phyloP scores from a whole-genome alignment of 352 stramenopile species.

The Peronospora belbahrii region DNA sequence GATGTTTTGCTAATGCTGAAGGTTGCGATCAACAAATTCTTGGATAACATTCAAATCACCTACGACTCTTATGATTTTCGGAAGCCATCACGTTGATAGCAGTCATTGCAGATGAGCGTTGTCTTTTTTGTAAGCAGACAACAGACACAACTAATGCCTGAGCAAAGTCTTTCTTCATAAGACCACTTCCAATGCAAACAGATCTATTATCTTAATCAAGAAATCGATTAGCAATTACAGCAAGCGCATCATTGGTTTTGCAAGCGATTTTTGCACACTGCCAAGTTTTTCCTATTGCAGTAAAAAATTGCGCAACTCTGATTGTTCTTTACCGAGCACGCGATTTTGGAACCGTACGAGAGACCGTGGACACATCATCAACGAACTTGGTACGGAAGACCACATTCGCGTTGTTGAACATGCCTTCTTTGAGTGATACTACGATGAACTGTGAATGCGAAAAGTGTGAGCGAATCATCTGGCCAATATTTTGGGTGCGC shows the following conservation, averaged over 20 bases:
- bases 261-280: conserved; percentile 3
- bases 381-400: conserved; percentile 99
- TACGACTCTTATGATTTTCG: too few relatives aligned
- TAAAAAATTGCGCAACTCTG: neutral
- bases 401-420: conserved; percentile 99
- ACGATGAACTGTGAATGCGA: conserved; percentile 99
- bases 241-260: neutral
- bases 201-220: too few relatives aligned
- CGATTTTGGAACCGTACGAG: conserved; percentile 85
- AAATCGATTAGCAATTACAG: neutral
- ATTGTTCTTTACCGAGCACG: conserved; percentile 19
- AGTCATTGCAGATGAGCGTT: too few relatives aligned
- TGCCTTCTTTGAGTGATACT: conserved; percentile 99
- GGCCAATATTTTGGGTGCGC: conserved; percentile 99
- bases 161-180: too few relatives aligned
- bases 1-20: neutral
- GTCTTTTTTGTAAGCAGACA: too few relatives aligned
- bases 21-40: neutral
- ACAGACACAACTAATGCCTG: too few relatives aligned
- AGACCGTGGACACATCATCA: conserved; percentile 98
- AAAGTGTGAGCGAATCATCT: conserved; percentile 99
- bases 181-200: too few relatives aligned
- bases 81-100: too few relatives aligned
- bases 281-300: conserved; percentile 1
- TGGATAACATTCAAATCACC: neutral